Evolutionary conservation across 192 early-diverging fungal species (phyloP).

Genomic region (Podila minutissima): DNA sequence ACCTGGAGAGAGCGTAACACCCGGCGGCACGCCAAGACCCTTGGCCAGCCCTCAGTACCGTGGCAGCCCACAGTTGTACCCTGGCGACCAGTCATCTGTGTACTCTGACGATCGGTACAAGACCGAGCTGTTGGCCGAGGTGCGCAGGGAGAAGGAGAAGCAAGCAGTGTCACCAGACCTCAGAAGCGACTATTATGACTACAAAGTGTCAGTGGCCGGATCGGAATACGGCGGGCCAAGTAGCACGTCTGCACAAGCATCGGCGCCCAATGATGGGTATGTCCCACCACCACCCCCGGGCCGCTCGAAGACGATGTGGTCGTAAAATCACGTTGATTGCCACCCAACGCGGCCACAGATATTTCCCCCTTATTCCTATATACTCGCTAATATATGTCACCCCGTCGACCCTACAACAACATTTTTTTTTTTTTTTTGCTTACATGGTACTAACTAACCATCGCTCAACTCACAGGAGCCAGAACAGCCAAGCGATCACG

Average conservation of each 20-base stretch:
- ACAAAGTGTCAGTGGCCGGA: slow-evolving; percentile 25
- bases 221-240: not conserved
- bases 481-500: no score
- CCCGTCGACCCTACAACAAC: no score
- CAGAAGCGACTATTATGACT: slow-evolving; percentile 22
- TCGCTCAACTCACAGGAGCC: no score
- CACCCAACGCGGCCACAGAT: no score
- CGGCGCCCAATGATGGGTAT: slow-evolving; percentile 6
- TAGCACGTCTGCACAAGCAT: not conserved
- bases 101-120: slow-evolving; percentile 46
- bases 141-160: slow-evolving; percentile 7
- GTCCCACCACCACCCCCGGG: slow-evolving; percentile 26
- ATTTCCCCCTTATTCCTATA: no score
- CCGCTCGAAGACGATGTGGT: slow-evolving; percentile 20
- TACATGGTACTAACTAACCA: no score
- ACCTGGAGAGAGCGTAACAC: slow-evolving; percentile 6
- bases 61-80: not conserved
- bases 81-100: slow-evolving; percentile 7
- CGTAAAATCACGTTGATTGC: not conserved
- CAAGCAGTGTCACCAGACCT: not conserved
- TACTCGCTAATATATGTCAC: no score
- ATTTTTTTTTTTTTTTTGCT: no score
- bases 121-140: slow-evolving; percentile 23
- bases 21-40: not conserved
- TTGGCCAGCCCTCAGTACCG: slow-evolving; percentile 25